Evolutionary conservation across 1,284 basidiomycete genomes (phyloP).

Genomic region (Pyrrhoderma lamaoense): DNA sequence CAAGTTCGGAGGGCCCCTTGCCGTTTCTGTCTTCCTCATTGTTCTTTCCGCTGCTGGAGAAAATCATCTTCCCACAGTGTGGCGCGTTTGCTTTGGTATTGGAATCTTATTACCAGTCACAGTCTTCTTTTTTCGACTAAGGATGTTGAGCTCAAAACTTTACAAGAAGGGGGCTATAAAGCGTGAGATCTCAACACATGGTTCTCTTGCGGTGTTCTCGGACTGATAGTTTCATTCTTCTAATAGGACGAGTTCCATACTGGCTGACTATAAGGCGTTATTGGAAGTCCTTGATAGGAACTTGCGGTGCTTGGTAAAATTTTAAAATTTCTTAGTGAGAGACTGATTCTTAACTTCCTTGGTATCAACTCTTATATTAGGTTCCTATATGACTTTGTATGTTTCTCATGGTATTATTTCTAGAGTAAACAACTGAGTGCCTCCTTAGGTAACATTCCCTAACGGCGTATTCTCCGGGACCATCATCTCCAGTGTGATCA

Average conservation of each 20-base stretch:
- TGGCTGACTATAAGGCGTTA: conserved; percentile 55
- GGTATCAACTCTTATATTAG: conserved; percentile 30
- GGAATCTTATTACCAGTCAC: conserved; percentile 60
- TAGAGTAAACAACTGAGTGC: background rate
- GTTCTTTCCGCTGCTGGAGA: conserved; percentile 61
- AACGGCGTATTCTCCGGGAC: conserved; percentile 63
- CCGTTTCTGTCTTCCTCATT: conserved; percentile 65
- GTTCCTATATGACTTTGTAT: conserved; percentile 72
- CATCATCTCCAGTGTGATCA: conserved; percentile 56
- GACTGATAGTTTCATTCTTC: conserved; percentile 1
- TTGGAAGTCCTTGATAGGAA: conserved; percentile 64
- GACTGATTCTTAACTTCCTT: too few species aligned
- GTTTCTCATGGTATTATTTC: conserved; percentile 16
- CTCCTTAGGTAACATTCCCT: conserved; percentile 54
- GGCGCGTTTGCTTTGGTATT: conserved; percentile 72
- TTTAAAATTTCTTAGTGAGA: too few species aligned
- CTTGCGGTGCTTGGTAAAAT: conserved; percentile 57
- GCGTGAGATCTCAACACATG: conserved; percentile 29
- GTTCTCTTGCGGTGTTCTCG: background rate
- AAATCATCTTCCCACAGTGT: conserved; percentile 60
- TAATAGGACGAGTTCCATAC: conserved; percentile 57
- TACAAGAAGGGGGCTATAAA: conserved; percentile 64
- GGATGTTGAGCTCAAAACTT: conserved; percentile 63
- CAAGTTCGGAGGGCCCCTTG: conserved; percentile 62
- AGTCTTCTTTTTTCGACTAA: conserved; percentile 66